Evolutionary conservation across 441 rosid genomes (phyloP), one percentile per base, ranked within the genome.

Genomic region (Kokia cookei): DNA sequence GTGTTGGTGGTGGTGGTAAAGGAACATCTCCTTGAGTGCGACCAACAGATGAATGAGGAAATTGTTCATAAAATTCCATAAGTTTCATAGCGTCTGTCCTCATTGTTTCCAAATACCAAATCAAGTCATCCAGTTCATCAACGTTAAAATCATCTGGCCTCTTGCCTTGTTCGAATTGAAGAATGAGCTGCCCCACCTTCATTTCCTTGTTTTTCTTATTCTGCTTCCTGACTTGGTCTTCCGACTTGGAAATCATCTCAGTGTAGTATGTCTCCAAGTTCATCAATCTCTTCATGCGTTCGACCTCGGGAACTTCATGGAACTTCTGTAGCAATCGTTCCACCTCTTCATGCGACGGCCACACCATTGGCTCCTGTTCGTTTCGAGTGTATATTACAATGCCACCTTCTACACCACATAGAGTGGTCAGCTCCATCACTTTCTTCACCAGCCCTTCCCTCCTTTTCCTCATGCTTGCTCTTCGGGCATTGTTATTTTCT

Each of bases 341-440:
- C 67, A 82, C 82, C 54, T 50, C 81, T 0, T 32, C 1, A 0
- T 8, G 81, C 0, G 86, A 73, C 0, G 90, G 90, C 86, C 88
- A 85, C 37, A 74, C 5, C 13, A 57, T 26, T 0, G 88, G 89
- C 15, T 83, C 82, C 0, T 1, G 6, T 5, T 86, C 88, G 1
- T 76, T 82, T 2, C 85, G 89, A 26, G 84, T 57, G 43, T 71
- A 85, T 35, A 89, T 73, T n/a, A 87, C 43, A 2, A 45, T 67
- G 37, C 81, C 84, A 17, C 86, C 86, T 43, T 37, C 42, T 14
- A 87, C 76, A 4, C 75, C 91, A 15, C 90, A 87, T 1, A 86
- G 65, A 5, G 73, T 82, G 51, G 76, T 75, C 6, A 84, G 73
- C 48, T 89, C 89, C 8, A 37, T 62, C 58, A 79, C 81, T 63